Evolutionary conservation across 139 green algal genomes (phyloP).

Genomic region (Chlorella ohadii): DNA sequence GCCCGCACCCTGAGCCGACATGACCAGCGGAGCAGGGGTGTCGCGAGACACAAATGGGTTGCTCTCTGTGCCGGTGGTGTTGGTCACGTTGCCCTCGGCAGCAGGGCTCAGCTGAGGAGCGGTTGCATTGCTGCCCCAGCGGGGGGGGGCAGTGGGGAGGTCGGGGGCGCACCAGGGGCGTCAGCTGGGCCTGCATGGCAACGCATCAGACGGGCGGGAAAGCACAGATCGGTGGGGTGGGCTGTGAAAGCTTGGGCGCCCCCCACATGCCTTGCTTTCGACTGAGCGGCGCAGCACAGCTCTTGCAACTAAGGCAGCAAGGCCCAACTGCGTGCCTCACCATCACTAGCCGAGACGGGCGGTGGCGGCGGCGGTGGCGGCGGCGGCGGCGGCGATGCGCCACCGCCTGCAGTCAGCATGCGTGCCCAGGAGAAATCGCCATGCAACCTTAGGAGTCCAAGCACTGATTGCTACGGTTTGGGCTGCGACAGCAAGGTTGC

Average conservation of each 20-base stretch:
- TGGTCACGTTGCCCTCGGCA: too few species aligned
- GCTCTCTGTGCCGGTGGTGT: not conserved
- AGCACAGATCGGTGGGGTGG: too few species aligned
- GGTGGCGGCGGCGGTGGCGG: too few species aligned
- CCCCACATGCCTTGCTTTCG: too few species aligned
- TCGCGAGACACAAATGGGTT: slow-evolving; percentile 1
- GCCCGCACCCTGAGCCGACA: not conserved
- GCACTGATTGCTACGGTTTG: not conserved
- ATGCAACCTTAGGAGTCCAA: too few species aligned
- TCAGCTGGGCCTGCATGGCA: not conserved
- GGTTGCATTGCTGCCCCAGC: slow-evolving; percentile 5
- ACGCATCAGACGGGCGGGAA: too few species aligned
- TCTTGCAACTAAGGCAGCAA: too few species aligned
- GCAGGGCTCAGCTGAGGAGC: not conserved
- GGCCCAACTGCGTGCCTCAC: too few species aligned
- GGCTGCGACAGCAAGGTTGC: too few species aligned
- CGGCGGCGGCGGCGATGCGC: not conserved
- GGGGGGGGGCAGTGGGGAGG: not conserved
- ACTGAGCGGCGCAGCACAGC: too few species aligned
- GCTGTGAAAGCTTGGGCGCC: too few species aligned
- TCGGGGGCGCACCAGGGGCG: not conserved
- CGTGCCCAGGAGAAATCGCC: not conserved
- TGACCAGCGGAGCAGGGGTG: not conserved
- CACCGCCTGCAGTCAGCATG: not conserved
- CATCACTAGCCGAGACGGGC: not conserved